Evolutionary conservation across 257 asterid genomes (phyloP), one percentile per base, ranked within the genome.

Genomic region (Coffea eugenioides): DNA sequence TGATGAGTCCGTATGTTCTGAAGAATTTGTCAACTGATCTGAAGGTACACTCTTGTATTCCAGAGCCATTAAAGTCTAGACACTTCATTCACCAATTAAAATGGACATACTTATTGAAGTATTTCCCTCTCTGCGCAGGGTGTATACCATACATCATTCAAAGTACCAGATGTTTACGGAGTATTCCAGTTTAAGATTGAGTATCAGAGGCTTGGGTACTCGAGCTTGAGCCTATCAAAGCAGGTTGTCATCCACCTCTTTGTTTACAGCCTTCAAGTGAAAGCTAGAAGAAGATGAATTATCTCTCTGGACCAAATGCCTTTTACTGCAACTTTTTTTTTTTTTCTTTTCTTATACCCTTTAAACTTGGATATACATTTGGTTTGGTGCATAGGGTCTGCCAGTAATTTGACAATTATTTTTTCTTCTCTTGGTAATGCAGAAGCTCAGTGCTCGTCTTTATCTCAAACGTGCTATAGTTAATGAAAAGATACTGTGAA

Each of bases 1-100:
- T 93, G 98, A 93, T 93, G 98, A 93, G 98, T 80, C 97, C 98
- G 41, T 93, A 93, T 39, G 90, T 93, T 83, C 84, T 93, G 93
- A 93, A 90, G 88, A 92, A 93, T n/a, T 80, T 93, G 91, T 88
- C 93, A 20, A 90, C 96, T 34, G 74, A 93, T 85, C 74, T 85
- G 85, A 88, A 92, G 98, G 98, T 93, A 86, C 46, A 71, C 43
- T 73, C 57, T 69, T 48, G 31, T 76, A 71, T 62, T 75, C 15
- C 49, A 45, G 9, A 18, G 8, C n/a, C 39, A 39, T 20, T 52
- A 59, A 74, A 69, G 43, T 67, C 71, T 54, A 18, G 64, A 15
- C 31, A 59, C 64, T 61, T 74, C 21, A 45, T 61, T 51, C 57
- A 46, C 61, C 69, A 31, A 15, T 71, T 16, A 43, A 73, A 65